phyloP scores from a whole-genome alignment of 2,329 filamentous ascomycete species.

The Claviceps pusilla region DNA sequence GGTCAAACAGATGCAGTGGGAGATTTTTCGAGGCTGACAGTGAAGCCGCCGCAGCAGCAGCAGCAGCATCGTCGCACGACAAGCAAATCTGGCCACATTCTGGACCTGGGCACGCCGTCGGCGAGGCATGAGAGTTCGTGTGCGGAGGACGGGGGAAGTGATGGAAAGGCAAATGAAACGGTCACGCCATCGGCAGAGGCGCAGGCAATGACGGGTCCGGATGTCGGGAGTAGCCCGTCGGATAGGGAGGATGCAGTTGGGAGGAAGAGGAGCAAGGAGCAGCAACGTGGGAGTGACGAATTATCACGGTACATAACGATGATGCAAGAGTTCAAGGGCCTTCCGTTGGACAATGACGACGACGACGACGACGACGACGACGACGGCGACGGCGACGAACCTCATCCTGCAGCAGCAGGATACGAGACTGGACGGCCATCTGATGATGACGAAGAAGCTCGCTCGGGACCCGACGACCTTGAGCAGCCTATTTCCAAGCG shows the following conservation, averaged over 20 bases:
- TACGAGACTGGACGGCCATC: constrained; percentile 1
- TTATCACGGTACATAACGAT: constrained; percentile 51
- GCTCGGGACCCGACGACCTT: background rate
- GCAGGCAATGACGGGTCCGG: constrained; percentile 10
- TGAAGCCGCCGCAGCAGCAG: background rate
- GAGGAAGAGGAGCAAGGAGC: background rate
- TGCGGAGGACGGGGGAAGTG: constrained; percentile 11
- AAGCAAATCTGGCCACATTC: background rate
- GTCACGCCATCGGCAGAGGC: constrained; percentile 11
- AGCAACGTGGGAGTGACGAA: constrained; percentile 27
- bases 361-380: constrained; percentile 24
- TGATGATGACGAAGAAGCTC: background rate
- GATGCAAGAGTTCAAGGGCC: constrained; percentile 42
- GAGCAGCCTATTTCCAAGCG: background rate
- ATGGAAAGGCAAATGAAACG: background rate
- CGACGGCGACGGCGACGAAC: constrained; percentile 32
- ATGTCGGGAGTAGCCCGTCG: constrained; percentile 7
- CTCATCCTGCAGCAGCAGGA: background rate
- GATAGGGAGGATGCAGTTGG: background rate
- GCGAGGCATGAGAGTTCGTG: constrained; percentile 19
- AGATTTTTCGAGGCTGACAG: constrained; percentile 35
- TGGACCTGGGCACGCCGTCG: constrained; percentile 5
- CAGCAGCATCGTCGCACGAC: constrained; percentile 16
- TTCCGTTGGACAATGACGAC: constrained; percentile 40
- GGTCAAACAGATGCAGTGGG: background rate